Evolutionary conservation across 257 asterid species (phyloP).

Genomic region (Pogostemon cablin): DNA sequence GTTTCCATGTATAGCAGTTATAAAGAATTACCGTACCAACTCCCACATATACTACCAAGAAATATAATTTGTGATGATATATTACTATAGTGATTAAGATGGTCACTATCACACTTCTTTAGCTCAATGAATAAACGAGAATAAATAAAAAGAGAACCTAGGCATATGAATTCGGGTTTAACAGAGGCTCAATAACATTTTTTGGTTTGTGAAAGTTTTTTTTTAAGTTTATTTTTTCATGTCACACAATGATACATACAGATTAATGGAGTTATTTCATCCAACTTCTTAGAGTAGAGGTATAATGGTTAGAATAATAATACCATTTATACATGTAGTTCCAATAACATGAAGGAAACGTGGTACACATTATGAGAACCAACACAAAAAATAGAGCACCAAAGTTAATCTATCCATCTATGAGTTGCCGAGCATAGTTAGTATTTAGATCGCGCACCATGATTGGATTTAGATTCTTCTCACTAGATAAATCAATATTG

Average conservation of each 20-base stretch:
- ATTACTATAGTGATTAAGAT: neutral
- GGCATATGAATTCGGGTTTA: neutral
- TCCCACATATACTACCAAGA: neutral
- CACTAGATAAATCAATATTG: neutral
- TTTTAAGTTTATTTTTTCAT: neutral
- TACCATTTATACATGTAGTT: neutral
- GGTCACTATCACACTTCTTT: neutral
- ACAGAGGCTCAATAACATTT: neutral
- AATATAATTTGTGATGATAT: neutral
- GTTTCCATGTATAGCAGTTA: neutral
- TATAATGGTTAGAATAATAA: slow-evolving; percentile 6
- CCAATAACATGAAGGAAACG: no score
- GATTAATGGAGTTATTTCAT: neutral
- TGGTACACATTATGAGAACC: neutral
- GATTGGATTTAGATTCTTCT: slow-evolving; percentile 7
- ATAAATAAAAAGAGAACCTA: neutral
- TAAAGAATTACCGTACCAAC: neutral
- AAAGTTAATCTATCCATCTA: neutral
- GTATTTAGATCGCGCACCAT: neutral
- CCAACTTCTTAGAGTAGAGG: neutral
- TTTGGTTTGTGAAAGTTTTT: neutral
- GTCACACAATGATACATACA: neutral
- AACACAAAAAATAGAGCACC: neutral
- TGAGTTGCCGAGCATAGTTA: slow-evolving; percentile 2
- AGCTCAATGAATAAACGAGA: neutral